Base-by-base conservation (phyloP, 371 early-diverging fungal genomes). In the Fennellomyces sp. region DNA sequence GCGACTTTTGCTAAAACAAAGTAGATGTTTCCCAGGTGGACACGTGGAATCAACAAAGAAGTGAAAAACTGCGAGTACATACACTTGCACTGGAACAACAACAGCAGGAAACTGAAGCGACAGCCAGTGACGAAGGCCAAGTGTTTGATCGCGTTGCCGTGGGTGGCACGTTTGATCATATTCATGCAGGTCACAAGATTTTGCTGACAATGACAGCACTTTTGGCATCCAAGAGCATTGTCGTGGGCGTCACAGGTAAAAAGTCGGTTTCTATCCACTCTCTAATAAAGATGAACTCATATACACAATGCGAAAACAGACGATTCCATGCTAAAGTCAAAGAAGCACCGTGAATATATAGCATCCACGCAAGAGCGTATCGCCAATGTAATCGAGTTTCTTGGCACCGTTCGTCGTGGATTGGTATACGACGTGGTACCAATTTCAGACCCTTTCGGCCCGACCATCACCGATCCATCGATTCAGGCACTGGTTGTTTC, bases 81-180 rank as follows among this genome's bases (percentile, higher is more conserved):
- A 15, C 8, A 23, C 51, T 36, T 12, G 41, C 5, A 19, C 33
- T 35, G 21, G 13, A 11, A 54, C 28, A 5, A 12, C 7, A 25
- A 27, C 41, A 61, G 30, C 39, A 38, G 29, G 60, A 19, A 19
- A 50, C 5, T 12, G 15, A n/a, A 51, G n/a, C 8, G 13, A 29
- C n/a, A 3, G 31, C 19, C 11, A 28, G 3, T 35, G 27, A 29
- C 31, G 39, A 58, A n/a, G 29, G 10, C 5, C 28, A 31, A 33
- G 41, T 52, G 1, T 78, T 77, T 63, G 50, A 65, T n/a, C 57
- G 68, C 35, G 93, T 92, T 0, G 96, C 90, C 0, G 77, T 97
- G 4, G 98, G 98, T 15, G 98, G 98, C 8, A 97, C 98, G 2
- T 98, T 98, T 80, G 98, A 98, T 72, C 97, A 97, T 66, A 70